Evolutionary conservation across 2,329 filamentous ascomycete genomes (phyloP).

Genomic region (Colletotrichum sp.): DNA sequence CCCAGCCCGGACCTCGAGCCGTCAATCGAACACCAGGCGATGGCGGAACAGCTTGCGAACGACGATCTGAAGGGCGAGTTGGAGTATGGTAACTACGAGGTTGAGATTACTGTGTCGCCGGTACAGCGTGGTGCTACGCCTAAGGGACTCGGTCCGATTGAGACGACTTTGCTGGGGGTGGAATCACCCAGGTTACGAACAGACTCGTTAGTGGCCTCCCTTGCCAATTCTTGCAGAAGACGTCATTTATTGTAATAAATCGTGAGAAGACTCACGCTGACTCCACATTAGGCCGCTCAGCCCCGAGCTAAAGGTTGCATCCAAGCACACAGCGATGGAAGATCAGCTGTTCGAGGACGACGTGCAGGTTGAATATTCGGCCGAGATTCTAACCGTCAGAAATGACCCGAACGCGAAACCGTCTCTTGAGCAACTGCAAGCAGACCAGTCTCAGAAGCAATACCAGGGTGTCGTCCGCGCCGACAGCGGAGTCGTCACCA

Average conservation of each 20-base stretch:
- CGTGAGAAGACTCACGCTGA: constrained; percentile 38
- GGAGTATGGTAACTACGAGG: not conserved
- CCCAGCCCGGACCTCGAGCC: constrained; percentile 39
- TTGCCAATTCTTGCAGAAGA: not conserved
- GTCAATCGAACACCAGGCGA: not conserved
- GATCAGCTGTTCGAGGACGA: constrained; percentile 53
- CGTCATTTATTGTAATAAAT: not conserved
- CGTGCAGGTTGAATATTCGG: constrained; percentile 33
- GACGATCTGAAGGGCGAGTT: not conserved
- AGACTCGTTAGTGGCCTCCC: constrained; percentile 10
- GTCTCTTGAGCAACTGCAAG: constrained; percentile 25
- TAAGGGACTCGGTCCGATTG: not conserved
- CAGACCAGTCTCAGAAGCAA: constrained; percentile 23
- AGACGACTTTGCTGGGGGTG: not conserved
- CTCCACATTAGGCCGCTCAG: constrained; percentile 30
- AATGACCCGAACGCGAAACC: constrained; percentile 50
- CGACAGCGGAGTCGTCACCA: constrained; percentile 57
- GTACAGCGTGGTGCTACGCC: not conserved
- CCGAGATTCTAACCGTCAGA: constrained; percentile 44
- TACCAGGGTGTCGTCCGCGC: constrained; percentile 35
- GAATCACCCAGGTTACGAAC: not conserved
- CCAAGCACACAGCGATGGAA: constrained; percentile 52
- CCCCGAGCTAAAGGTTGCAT: constrained; percentile 47
- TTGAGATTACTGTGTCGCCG: not conserved
- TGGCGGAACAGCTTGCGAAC: not conserved